Evolutionary conservation across 2,329 filamentous ascomycete species (phyloP).

Genomic region (Emergomyces orientalis): DNA sequence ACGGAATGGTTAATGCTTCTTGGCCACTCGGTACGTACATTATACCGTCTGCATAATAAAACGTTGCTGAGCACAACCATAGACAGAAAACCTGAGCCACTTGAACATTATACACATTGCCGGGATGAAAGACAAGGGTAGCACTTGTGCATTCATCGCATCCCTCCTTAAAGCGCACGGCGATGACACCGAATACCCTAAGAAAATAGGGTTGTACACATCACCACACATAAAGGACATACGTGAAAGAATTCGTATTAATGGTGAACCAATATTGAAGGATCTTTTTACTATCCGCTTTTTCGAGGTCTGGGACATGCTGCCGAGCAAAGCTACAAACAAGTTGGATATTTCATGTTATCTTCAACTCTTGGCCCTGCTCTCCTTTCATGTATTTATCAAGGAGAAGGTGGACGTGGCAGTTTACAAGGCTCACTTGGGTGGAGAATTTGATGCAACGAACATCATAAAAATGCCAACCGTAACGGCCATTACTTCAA

Average conservation of each 20-base stretch:
- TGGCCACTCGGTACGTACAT: neutral
- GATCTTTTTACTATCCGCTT: conserved; percentile 13
- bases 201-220: conserved; percentile 55
- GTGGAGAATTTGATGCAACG: conserved; percentile 59
- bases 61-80: neutral
- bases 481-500: conserved; percentile 52
- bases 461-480: conserved; percentile 52
- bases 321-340: conserved; percentile 45
- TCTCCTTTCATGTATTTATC: conserved; percentile 55
- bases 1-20: neutral
- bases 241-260: conserved; percentile 15
- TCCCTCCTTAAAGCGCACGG: conserved; percentile 7
- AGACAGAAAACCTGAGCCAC: neutral
- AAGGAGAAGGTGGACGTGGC: conserved; percentile 52
- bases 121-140: conserved; percentile 14
- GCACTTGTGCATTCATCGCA: conserved; percentile 13
- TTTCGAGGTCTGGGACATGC: conserved; percentile 12
- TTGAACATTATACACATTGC: conserved; percentile 13
- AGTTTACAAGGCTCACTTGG: conserved; percentile 58
- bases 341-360: conserved; percentile 37
- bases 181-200: conserved; percentile 8
- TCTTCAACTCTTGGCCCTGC: conserved; percentile 43
- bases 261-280: conserved; percentile 13
- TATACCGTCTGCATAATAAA: neutral
- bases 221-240: conserved; percentile 46